Percentiles rank a stretch among this genome's conserved stretches.
Evolutionary conservation across 352 stramenopile species (phyloP).

Genomic region (Aphanomyces euteiches): DNA sequence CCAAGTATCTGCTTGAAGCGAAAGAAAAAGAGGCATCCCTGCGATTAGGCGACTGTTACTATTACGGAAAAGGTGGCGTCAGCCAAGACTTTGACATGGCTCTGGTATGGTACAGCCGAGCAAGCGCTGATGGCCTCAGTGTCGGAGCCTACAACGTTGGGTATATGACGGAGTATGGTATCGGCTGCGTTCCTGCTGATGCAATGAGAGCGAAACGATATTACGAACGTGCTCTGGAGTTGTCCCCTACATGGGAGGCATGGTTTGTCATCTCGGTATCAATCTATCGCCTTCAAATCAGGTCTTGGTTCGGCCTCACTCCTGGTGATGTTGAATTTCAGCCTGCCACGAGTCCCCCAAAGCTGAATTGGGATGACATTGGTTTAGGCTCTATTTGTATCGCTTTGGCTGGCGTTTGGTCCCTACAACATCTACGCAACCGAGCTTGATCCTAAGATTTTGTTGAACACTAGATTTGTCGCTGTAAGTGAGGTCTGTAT

Average conservation of each 20-base stretch:
- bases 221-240: constrained; percentile 53
- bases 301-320: background rate
- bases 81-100: constrained; percentile 37
- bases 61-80: constrained; percentile 58
- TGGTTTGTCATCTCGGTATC: constrained; percentile 43
- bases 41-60: constrained; percentile 72
- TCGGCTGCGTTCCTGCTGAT: constrained; percentile 45
- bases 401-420: background rate
- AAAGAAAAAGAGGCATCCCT: constrained; percentile 56
- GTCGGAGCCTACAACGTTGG: constrained; percentile 69
- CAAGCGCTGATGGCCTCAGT: constrained; percentile 54
- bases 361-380: constrained; percentile 2
- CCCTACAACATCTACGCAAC: constrained; percentile 23
- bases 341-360: background rate
- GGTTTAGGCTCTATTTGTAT: background rate
- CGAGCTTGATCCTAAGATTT: no score
- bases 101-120: constrained; percentile 64
- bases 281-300: constrained; percentile 36
- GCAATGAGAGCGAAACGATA: constrained; percentile 54
- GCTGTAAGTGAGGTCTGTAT: no score
- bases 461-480: no score
- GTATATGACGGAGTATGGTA: constrained; percentile 66
- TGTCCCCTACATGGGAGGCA: constrained; percentile 40
- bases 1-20: constrained; percentile 45
- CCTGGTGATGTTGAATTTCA: background rate